Evolutionary conservation across 2,329 filamentous ascomycete genomes (phyloP).

Genomic region (Aspergillus ibericus): DNA sequence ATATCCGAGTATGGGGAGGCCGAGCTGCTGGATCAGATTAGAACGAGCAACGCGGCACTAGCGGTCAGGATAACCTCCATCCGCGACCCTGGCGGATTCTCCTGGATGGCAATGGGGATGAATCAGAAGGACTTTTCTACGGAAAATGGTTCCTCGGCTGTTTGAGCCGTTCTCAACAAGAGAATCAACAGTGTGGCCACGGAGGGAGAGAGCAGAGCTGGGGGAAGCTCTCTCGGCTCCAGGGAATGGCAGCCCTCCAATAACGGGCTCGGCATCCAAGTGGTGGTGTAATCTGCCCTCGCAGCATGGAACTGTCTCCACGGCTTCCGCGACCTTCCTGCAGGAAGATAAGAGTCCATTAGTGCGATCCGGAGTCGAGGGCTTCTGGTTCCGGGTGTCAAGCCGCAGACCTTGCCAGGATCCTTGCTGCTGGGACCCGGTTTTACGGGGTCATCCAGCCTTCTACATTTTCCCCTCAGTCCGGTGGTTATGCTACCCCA

Average conservation of each 20-base stretch:
- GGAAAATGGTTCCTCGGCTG: not conserved
- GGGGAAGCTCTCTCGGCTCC: constrained; percentile 7
- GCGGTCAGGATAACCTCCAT: constrained; percentile 6
- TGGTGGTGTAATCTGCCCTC: constrained; percentile 18
- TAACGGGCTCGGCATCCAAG: constrained; percentile 18
- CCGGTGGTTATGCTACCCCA: constrained; percentile 2
- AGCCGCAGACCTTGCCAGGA: not conserved
- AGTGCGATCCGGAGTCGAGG: not conserved
- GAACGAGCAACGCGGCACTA: not conserved
- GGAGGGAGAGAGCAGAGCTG: not conserved
- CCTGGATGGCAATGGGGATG: not conserved
- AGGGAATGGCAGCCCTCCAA: constrained; percentile 16
- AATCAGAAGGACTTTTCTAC: not conserved
- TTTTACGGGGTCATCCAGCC: constrained; percentile 8
- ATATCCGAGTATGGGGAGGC: constrained; percentile 22
- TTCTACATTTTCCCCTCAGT: constrained; percentile 7
- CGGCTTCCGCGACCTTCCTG: constrained; percentile 11
- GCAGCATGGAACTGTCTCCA: constrained; percentile 13
- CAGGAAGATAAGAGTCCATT: constrained; percentile 5
- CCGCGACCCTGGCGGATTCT: not conserved
- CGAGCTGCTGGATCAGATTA: constrained; percentile 17
- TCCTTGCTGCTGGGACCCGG: constrained; percentile 13
- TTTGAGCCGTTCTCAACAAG: not conserved
- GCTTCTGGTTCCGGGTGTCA: not conserved
- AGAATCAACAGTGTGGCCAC: not conserved